Evolutionary conservation across 257 asterid species (phyloP), one percentile per base, ranked within the genome.

Genomic region (Lycium barbarum): DNA sequence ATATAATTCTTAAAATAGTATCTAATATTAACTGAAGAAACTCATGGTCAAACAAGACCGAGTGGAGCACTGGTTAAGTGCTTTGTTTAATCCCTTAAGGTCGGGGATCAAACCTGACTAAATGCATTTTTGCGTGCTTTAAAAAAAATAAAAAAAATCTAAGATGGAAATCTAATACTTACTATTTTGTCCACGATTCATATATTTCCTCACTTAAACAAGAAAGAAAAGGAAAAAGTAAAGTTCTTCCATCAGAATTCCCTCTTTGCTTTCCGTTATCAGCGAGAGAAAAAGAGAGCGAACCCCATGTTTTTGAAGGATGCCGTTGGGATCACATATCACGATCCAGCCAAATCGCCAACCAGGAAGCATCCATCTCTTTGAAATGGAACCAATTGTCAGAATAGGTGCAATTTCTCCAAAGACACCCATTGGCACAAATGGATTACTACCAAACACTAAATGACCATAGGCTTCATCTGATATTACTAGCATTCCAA

Each of bases 291-390:
- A 47, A 33, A 84, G 65, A 82, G 84, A 84, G 62, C 2, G 33
- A 81, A 94, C 97, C 95, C 95, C 95, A 0, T 86, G 86, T 86
- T 87, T 91, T 15, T 84, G 55, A 65, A 94, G 97, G 85, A 91
- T 58, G 67, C 90, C 90, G 80, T 88, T 84, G 45, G 96, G 95
- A 91, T 94, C 98, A 54, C 82, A 83, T 43, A 84, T 86, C 82
- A 84, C 92, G 14, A 94, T 87, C 98, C 98, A 94, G 54, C 98
- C 96, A 82, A 91, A 51, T 22, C 95, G 88, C 98, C 95, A 94
- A 76, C 96, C 95, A 9, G 98, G 97, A 84, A 94, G 81, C 79
- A 92, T 84, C 98, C 98, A 94, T 84, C 95, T 89, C 88, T 94
- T 93, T 12, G 98, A 93, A 55, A 93, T 85, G 2, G 97, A 86